Base-by-base conservation (phyloP, 2,329 filamentous ascomycete species). In the Fusarium sp. region DNA sequence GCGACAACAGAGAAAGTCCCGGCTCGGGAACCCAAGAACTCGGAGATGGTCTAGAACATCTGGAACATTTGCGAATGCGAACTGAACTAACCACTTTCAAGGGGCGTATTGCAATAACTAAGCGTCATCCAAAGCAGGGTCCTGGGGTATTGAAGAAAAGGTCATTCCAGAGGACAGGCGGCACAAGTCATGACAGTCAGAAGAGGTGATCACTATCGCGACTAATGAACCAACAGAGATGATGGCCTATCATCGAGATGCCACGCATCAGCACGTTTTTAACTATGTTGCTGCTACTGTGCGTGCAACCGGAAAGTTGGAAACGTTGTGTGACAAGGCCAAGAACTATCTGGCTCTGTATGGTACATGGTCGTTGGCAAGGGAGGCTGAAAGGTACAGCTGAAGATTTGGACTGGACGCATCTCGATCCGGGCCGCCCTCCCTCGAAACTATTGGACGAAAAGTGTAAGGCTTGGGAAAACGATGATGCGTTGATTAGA, bases 381-480 rank as follows among this genome's bases (percentile, higher is more conserved):
- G 38, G 46, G 44, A 68, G 47, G 46, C 42, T 54, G 33, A 31
- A 28, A 37, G 16, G 21, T 23, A 43, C n/a, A n/a, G n/a, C n/a
- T n/a, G 26, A 58, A 20, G 31, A 20, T 29, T 46, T 46, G 41
- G 28, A 41, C 29, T 63, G 29, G 60, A 24, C 58, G 60, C 62
- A 71, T 70, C 68, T 66, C 68, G 68, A 70, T 66, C 68, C 68
- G 59, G 64, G 39, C 64, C 68, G 68, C 68, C 68, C 68, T 57
- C 41, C 48, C 56, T 53, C 38, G 24, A 53, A 18, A 38, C 39
- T 33, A 71, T 71, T 69, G 68, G 64, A 46, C 39, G 37, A 39
- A 39, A 33, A 50, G 26, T 39, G 44, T 50, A 58, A 60, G 58
- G 67, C 67, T 23, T 53, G 64, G 47, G 56, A 47, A 24, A 57